Evolutionary conservation across 2,329 filamentous ascomycete species (phyloP).

Genomic region (Aureobasidium sp.): DNA sequence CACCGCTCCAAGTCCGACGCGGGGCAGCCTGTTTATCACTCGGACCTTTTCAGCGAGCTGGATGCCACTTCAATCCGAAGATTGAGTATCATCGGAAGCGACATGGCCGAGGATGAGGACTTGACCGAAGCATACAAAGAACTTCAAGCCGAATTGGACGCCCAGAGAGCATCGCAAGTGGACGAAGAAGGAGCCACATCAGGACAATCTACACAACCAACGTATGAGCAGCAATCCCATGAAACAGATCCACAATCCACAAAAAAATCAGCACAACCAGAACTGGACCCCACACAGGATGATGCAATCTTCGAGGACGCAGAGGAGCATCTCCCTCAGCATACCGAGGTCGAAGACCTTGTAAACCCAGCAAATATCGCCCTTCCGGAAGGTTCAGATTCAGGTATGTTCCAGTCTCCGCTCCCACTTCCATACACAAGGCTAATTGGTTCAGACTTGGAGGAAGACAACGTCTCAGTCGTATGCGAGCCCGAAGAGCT

Average conservation of each 20-base stretch:
- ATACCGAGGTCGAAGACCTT: not conserved
- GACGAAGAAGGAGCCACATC: not conserved
- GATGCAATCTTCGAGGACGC: not conserved
- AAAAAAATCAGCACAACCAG: not conserved
- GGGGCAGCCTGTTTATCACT: not conserved
- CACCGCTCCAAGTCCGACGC: constrained; percentile 9
- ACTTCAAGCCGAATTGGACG: not conserved
- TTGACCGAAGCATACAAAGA: not conserved
- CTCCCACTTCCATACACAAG: not conserved
- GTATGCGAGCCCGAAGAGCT: not conserved
- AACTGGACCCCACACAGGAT: not conserved
- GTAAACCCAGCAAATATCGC: not conserved
- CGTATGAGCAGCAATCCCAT: too few relatives aligned
- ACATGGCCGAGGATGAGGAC: not conserved
- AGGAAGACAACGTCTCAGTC: not conserved
- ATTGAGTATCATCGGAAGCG: constrained; percentile 3
- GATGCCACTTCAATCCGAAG: constrained; percentile 8
- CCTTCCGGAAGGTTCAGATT: not conserved
- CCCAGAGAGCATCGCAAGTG: not conserved
- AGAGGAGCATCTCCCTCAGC: not conserved
- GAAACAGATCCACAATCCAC: not conserved
- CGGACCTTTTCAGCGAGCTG: constrained; percentile 10
- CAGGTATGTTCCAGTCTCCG: not conserved
- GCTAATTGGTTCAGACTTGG: not conserved
- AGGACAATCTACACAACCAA: not conserved